Percentiles rank a stretch among this genome's conserved stretches.
Conservation (phyloP, 768 basidiomycete genomes). For the Psilocybe sp. region DNA sequence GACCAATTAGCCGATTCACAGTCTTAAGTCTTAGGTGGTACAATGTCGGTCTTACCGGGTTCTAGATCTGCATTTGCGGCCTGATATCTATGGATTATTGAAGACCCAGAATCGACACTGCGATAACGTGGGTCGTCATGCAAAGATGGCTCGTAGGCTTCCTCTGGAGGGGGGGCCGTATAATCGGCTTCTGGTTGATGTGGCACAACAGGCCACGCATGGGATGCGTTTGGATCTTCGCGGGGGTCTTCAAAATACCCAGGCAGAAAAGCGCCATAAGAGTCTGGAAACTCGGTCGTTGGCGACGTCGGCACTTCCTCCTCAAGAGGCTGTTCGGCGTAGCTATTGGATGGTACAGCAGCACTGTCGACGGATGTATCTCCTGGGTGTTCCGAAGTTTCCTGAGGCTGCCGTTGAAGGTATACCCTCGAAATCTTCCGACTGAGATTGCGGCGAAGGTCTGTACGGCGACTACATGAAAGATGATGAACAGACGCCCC, state of each 20-base stretch:
- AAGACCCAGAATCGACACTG: conserved; percentile 8
- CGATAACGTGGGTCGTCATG: conserved; percentile 1
- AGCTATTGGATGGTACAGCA: conserved; percentile 12
- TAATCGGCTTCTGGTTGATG: conserved; percentile 10
- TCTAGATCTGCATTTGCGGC: background rate
- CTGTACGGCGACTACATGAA: background rate
- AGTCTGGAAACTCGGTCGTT: conserved; percentile 22
- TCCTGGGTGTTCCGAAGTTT: background rate
- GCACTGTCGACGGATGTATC: conserved; percentile 5
- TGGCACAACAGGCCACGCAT: conserved; percentile 12
- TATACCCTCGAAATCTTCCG: conserved; percentile 13
- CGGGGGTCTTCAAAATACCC: conserved; percentile 15
- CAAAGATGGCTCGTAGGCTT: conserved; percentile 11
- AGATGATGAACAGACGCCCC: background rate
- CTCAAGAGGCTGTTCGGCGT: conserved; percentile 5
- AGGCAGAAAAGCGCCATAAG: conserved; percentile 14
- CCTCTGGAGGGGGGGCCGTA: conserved; percentile 11
- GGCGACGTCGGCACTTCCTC: conserved; percentile 14
- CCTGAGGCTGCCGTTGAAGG: conserved; percentile 3
- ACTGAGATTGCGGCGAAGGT: conserved; percentile 5
- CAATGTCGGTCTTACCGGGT: background rate
- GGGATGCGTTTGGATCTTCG: conserved; percentile 22
- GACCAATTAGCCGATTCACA: conserved; percentile 2
- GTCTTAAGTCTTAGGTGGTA: conserved; percentile 18
- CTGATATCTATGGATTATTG: conserved; percentile 11